Conservation (phyloP, 2,329 filamentous ascomycete species). For the Fusarium stilboides region DNA sequence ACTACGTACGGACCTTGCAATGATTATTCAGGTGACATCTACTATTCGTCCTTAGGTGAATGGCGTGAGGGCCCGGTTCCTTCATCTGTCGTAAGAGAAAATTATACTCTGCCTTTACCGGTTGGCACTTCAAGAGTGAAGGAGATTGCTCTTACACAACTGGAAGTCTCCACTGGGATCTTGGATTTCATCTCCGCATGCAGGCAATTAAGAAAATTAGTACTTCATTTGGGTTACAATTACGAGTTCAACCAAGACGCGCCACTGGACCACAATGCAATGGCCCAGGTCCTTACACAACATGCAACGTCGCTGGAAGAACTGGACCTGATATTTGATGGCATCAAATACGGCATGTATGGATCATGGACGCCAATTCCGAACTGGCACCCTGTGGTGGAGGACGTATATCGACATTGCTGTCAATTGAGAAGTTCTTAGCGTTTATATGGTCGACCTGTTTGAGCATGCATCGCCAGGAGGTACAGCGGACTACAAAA, state of each 20-base stretch:
- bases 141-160: not conserved
- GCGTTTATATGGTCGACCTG: not conserved
- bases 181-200: not conserved
- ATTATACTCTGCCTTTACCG: accelerated
- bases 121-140: not conserved
- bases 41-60: not conserved
- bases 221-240: not conserved
- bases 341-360: too few species aligned
- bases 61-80: too few species aligned
- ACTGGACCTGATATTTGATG: not conserved
- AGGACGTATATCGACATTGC: accelerated
- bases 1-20: not conserved
- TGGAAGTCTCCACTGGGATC: not conserved
- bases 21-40: not conserved
- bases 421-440: accelerated
- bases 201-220: not conserved
- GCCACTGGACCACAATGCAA: not conserved
- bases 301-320: not conserved
- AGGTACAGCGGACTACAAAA: accelerated
- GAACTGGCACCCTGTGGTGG: not conserved
- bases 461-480: accelerated
- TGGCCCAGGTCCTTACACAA: not conserved
- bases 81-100: not conserved
- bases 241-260: not conserved
- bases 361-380: too few species aligned